A percentile compares a stretch with the other conserved stretches of the same genome.
Conservation (phyloP, 202 grass and related monocot genomes). For the Setaria italica region DNA sequence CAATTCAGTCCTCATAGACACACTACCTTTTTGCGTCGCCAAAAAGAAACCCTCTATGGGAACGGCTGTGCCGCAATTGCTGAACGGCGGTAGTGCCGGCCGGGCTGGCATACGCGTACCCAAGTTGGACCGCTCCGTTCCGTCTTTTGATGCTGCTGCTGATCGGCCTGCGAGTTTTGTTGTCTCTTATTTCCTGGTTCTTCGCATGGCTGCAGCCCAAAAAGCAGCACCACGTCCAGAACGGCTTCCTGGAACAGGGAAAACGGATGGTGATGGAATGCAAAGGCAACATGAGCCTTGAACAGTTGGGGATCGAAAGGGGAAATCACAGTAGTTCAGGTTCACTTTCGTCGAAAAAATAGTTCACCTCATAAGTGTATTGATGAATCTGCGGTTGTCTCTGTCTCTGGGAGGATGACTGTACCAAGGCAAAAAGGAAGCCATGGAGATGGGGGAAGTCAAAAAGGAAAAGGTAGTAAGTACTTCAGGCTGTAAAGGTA, state of each 20-base stretch:
- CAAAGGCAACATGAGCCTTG: not conserved
- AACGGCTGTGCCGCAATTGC: not conserved
- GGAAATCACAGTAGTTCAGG: not conserved
- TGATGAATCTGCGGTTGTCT: no score
- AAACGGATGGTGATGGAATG: not conserved
- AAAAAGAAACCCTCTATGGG: not conserved
- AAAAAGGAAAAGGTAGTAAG: no score
- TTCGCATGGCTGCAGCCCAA: not conserved
- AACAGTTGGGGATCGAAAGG: not conserved
- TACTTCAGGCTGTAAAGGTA: no score
- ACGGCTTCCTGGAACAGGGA: not conserved
- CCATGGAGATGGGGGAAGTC: no score
- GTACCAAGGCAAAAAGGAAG: no score
- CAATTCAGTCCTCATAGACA: not conserved
- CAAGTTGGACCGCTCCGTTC: no score
- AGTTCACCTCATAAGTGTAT: no score
- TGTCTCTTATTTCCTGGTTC: constrained; percentile 1
- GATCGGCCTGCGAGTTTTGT: not conserved
- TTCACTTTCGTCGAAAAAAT: no score
- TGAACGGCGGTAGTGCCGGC: not conserved
- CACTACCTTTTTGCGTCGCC: not conserved
- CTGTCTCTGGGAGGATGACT: no score
- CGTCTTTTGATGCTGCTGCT: not conserved
- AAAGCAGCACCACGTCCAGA: not conserved
- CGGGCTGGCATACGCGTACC: no score